Conservation (phyloP, 805 yeast genomes). For the Jamesozyma jinghongensis region DNA sequence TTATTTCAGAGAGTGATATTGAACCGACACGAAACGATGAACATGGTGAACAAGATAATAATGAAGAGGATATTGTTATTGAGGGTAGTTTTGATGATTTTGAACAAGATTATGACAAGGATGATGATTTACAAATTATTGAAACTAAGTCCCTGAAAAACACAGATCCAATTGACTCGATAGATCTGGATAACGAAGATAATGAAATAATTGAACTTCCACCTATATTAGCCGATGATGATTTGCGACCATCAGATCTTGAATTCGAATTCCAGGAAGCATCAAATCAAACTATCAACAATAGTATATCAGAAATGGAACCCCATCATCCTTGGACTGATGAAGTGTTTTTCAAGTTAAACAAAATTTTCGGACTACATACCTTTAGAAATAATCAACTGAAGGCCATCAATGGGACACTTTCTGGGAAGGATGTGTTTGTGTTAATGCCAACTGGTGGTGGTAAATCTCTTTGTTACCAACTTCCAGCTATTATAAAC, state of each 20-base stretch:
- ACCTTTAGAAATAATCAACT: slow-evolving; percentile 75
- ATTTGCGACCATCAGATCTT: not conserved
- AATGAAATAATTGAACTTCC: slow-evolving; percentile 10
- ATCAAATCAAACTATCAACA: not conserved
- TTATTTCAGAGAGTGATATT: no score
- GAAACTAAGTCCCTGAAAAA: not conserved
- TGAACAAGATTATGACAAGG: slow-evolving; percentile 7
- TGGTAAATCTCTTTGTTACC: slow-evolving; percentile 93
- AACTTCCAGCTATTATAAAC: slow-evolving; percentile 78
- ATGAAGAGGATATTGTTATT: not conserved
- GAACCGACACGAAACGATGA: not conserved
- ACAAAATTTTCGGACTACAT: slow-evolving; percentile 49
- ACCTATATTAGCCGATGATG: slow-evolving; percentile 3
- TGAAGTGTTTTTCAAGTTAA: slow-evolving; percentile 55
- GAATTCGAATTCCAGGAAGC: not conserved
- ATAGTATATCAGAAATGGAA: not conserved
- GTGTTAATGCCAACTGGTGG: slow-evolving; percentile 99
- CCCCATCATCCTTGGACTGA: slow-evolving; percentile 44
- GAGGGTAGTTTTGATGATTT: not conserved
- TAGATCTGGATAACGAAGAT: slow-evolving; percentile 9
- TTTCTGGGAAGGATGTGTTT: slow-evolving; percentile 76
- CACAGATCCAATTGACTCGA: not conserved
- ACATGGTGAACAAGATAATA: not conserved
- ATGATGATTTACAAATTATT: slow-evolving; percentile 19
- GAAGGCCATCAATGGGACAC: slow-evolving; percentile 74